Conservation (phyloP, 768 basidiomycete species). For the Hydnomerulius pinastri region DNA sequence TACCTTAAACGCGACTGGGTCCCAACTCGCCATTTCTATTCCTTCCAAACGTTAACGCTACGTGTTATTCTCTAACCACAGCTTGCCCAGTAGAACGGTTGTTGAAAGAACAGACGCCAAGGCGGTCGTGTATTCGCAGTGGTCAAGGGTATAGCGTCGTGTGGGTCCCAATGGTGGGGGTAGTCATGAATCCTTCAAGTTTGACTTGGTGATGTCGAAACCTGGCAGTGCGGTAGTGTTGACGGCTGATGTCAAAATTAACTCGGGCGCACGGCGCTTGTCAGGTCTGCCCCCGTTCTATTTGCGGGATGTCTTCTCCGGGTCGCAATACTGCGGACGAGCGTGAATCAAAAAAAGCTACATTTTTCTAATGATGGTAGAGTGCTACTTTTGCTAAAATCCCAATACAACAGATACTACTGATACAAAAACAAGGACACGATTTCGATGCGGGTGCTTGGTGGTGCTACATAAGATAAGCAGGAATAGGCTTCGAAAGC, state of each 20-base stretch:
- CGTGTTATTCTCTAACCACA: too few species aligned
- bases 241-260: too few species aligned
- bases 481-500: slow-evolving; percentile 21
- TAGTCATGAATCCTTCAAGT: neutral
- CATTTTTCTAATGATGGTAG: neutral
- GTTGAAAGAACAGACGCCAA: neutral
- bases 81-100: neutral
- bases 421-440: too few species aligned
- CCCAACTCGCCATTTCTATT: slow-evolving; percentile 31
- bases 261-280: too few species aligned
- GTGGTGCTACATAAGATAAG: slow-evolving; percentile 21
- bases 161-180: neutral
- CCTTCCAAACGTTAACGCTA: neutral
- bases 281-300: too few species aligned
- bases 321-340: neutral
- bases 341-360: too few species aligned
- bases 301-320: too few species aligned
- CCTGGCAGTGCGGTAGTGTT: neutral
- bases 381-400: neutral
- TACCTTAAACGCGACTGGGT: slow-evolving; percentile 33
- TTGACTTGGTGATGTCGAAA: neutral
- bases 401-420: slow-evolving; percentile 6
- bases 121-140: neutral
- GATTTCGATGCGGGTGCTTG: too few species aligned
- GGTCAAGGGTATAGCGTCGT: neutral